Base-by-base conservation (phyloP, 2,329 filamentous ascomycete species). In the Epichloe baconii region DNA sequence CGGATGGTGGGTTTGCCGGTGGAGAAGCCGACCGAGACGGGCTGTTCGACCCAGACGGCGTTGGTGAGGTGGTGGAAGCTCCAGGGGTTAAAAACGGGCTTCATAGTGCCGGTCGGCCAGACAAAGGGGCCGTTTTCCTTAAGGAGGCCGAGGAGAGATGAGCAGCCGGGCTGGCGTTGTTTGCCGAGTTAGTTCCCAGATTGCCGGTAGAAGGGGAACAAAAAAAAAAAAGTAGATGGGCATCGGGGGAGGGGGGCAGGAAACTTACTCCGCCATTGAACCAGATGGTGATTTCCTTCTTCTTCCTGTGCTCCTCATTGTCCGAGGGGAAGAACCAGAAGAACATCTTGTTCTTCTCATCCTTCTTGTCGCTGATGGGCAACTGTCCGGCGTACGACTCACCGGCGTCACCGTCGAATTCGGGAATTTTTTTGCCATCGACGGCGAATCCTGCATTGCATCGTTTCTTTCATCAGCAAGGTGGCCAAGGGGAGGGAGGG, bases 51-150 rank as follows among this genome's bases (percentile, higher is more conserved):
- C 78, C 82, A 93, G 45, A 93, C 70, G 59, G 90, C 78, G 21
- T 60, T 59, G 31, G 53, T 55, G 34, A 61, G 55, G 11, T 53
- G 55, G 35, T 59, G 78, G 85, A 85, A 90, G n/a, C 77, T 77
- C 69, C 83, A 89, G 0, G 77, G 74, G 61, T 89, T 89, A 44
- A 71, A 68, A 0, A 80, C 72, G 0, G 85, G 85, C 17, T 73
- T 72, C 51, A 73, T 77, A 1, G 84, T 90, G 36, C 87, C 87
- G 12, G 79, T 73, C 61, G 84, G 78, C 83, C 83, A 87, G 5
- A 76, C 52, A 59, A 88, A 84, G 0, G 86, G 83, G 0, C 87
- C 86, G 58, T 88, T 90, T 58, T 91, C 86, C 48, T 87, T 84
- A 10, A 91, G 64, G 2, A 90, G 70, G 7, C 84, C 85, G 56